These are phyloP conservation scores for Exserohilum turcica DNA, from an alignment of 2,329 filamentous ascomycete genomes.

Conservation along the genomic window DNA sequence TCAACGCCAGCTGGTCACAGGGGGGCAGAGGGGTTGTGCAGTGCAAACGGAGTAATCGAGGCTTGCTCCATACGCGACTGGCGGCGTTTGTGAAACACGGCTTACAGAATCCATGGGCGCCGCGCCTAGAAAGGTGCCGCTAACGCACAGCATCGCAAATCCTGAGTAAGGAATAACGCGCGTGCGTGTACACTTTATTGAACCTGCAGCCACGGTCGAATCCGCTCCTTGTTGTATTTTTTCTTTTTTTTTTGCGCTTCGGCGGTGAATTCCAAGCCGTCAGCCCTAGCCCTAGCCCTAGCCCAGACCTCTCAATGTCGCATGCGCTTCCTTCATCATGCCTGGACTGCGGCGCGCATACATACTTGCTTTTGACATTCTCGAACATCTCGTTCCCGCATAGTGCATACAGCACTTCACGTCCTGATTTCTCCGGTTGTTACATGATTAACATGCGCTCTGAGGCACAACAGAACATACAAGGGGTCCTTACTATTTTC, in stretches of 20 bases:
- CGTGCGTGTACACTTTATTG: too few species aligned
- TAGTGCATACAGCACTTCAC: too few species aligned
- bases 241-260: not conserved
- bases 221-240: not conserved
- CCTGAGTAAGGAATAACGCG: too few species aligned
- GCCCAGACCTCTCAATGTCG: not conserved
- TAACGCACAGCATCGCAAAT: too few species aligned
- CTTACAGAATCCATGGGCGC: not conserved
- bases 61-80: slow-evolving; percentile 1
- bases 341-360: too few species aligned
- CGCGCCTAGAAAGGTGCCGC: too few species aligned
- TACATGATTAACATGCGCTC: too few species aligned
- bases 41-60: not conserved
- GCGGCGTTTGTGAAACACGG: not conserved
- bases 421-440: too few species aligned
- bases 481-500: too few species aligned
- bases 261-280: not conserved
- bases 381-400: not conserved
- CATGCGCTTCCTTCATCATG: not conserved
- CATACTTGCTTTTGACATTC: not conserved
- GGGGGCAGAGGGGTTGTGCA: not conserved
- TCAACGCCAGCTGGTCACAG: slow-evolving; percentile 15
- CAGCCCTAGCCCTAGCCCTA: not conserved
- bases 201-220: not conserved
- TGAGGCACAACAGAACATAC: too few species aligned